These are phyloP conservation scores for Globisporangium cylindrosporum DNA, from an alignment of 352 stramenopile species.

Conservation along the genomic window DNA sequence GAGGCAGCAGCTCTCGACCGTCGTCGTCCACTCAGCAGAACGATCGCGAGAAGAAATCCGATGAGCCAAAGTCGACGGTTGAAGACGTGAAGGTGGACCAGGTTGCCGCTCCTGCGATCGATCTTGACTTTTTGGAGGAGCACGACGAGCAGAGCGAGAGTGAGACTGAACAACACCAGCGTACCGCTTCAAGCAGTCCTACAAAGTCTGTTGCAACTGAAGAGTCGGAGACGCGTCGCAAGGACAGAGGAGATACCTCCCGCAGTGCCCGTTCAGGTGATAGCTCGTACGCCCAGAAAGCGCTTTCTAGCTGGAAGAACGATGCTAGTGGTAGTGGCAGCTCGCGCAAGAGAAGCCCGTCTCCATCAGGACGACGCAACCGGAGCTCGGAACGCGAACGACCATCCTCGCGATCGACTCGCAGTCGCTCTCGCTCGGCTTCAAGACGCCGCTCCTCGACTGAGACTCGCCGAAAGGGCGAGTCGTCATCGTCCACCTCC, in stretches of 20 bases:
- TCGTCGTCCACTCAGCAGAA: constrained; percentile 5
- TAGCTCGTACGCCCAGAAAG: constrained; percentile 7
- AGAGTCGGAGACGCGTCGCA: background rate
- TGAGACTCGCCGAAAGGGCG: constrained; percentile 26
- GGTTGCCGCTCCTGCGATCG: constrained; percentile 76
- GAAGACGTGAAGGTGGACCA: constrained; percentile 80
- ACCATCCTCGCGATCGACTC: constrained; percentile 12
- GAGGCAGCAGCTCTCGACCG: background rate
- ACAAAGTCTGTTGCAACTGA: background rate
- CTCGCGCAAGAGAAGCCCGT: constrained; percentile 9
- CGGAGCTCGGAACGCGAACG: constrained; percentile 15
- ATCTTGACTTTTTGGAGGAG: constrained; percentile 82
- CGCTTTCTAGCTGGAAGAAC: constrained; percentile 5
- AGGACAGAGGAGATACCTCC: background rate
- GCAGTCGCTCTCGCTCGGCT: constrained; percentile 30
- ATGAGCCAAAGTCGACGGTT: constrained; percentile 28
- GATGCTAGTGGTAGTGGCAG: constrained; percentile 5
- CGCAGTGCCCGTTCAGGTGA: constrained; percentile 1
- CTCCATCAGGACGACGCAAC: constrained; percentile 11
- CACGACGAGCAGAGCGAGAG: constrained; percentile 39
- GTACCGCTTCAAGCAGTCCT: background rate
- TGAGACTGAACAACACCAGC: constrained; percentile 25
- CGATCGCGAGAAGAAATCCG: constrained; percentile 13
- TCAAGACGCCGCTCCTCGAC: constrained; percentile 40
- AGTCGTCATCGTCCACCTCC: constrained; percentile 18